These are phyloP conservation scores for Dianthus caryophyllus DNA, from an alignment of 148 eudicot genomes.

Conservation along the genomic window DNA sequence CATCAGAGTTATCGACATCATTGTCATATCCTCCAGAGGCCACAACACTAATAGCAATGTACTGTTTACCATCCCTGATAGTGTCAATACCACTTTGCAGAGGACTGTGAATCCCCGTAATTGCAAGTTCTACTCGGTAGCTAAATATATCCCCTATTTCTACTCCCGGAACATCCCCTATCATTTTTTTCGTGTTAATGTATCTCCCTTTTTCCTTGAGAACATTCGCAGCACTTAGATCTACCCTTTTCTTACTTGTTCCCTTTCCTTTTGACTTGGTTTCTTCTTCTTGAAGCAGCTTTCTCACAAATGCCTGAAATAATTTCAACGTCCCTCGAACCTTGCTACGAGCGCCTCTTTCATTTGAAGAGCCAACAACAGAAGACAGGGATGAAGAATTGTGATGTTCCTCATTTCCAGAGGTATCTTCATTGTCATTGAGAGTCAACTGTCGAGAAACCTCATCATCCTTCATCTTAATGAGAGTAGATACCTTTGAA, in stretches of 20 bases:
- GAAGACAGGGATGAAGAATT: slow-evolving; percentile 42
- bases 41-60: slow-evolving; percentile 70
- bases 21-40: slow-evolving; percentile 74
- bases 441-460: slow-evolving; percentile 2
- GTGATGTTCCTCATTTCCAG: slow-evolving; percentile 18
- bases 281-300: slow-evolving; percentile 64
- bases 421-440: slow-evolving; percentile 21
- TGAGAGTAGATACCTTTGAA: slow-evolving; percentile 20
- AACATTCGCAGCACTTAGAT: slow-evolving; percentile 41
- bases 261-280: slow-evolving; percentile 28
- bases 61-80: slow-evolving; percentile 28
- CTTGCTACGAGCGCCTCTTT: slow-evolving; percentile 48
- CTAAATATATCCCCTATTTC: slow-evolving; percentile 85
- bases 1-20: slow-evolving; percentile 57
- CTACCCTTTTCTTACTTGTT: slow-evolving; percentile 34
- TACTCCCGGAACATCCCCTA: slow-evolving; percentile 76
- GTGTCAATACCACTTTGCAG: slow-evolving; percentile 75
- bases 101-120: slow-evolving; percentile 71
- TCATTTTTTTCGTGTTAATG: slow-evolving; percentile 31
- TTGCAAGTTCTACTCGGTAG: slow-evolving; percentile 69
- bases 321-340: slow-evolving; percentile 59
- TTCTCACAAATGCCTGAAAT: slow-evolving; percentile 55
- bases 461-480: slow-evolving; percentile 14
- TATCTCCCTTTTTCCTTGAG: slow-evolving; percentile 48
- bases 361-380: slow-evolving; percentile 38